phyloP scores from a whole-genome alignment of 495 filamentous ascomycete species.

The Aspergillus funiculosus region DNA sequence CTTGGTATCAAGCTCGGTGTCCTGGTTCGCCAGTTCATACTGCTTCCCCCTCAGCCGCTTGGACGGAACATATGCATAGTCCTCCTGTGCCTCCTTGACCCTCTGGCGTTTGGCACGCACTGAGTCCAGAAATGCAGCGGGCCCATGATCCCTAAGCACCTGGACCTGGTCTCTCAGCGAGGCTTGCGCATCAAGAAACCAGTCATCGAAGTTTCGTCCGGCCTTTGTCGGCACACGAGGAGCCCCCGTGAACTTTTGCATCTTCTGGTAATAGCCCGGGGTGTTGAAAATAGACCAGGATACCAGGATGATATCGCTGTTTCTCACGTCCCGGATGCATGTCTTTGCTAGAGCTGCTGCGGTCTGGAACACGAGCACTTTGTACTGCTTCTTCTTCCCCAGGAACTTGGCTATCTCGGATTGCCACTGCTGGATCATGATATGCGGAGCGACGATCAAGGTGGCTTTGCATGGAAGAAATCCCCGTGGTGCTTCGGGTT shows the following conservation, averaged over 20 bases:
- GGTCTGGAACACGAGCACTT: slow-evolving; percentile 39
- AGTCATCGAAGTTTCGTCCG: slow-evolving; percentile 47
- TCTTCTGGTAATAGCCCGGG: slow-evolving; percentile 40
- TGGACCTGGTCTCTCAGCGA: slow-evolving; percentile 40
- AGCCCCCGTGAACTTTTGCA: slow-evolving; percentile 49
- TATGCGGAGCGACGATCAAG: slow-evolving; percentile 59
- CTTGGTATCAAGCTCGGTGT: not conserved
- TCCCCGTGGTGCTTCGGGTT: slow-evolving; percentile 17
- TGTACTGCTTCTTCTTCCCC: slow-evolving; percentile 19
- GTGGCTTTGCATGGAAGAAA: slow-evolving; percentile 56
- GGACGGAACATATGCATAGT: slow-evolving; percentile 29
- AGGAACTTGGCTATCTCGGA: slow-evolving; percentile 57
- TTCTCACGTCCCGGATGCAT: slow-evolving; percentile 37
- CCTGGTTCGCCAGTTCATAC: slow-evolving; percentile 9
- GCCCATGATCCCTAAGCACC: slow-evolving; percentile 24
- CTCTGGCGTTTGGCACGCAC: slow-evolving; percentile 23
- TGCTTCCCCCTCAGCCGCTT: slow-evolving; percentile 27
- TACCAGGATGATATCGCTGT: slow-evolving; percentile 54
- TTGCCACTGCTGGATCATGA: slow-evolving; percentile 63
- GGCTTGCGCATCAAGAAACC: slow-evolving; percentile 44
- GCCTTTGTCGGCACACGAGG: slow-evolving; percentile 34
- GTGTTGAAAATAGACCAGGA: slow-evolving; percentile 42
- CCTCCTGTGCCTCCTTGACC: slow-evolving; percentile 17
- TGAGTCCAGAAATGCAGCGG: slow-evolving; percentile 24
- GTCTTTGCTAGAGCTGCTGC: slow-evolving; percentile 26